These are phyloP conservation scores for Ilex asprella DNA, from an alignment of 257 asterid genomes.

Conservation along the genomic window DNA sequence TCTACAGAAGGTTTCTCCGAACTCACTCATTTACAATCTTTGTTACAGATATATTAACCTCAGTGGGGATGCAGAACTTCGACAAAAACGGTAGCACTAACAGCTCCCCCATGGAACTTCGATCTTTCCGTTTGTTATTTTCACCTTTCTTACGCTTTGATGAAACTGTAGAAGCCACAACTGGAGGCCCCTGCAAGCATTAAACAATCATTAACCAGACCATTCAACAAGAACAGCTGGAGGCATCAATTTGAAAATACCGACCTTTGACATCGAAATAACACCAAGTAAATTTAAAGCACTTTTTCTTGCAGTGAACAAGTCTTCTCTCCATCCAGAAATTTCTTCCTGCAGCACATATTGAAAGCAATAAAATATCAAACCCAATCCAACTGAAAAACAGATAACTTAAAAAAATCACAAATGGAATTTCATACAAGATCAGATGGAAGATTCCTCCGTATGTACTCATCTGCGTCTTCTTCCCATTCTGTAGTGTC, in stretches of 20 bases:
- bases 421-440: conserved; percentile 20
- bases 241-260: neutral
- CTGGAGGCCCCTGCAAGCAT: conserved; percentile 36
- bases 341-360: conserved; percentile 25
- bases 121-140: conserved; percentile 24
- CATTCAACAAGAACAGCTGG: conserved; percentile 8
- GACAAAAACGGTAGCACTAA: conserved; percentile 40
- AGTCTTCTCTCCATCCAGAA: conserved; percentile 38
- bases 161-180: conserved; percentile 17
- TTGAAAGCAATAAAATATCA: neutral
- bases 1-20: neutral
- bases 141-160: conserved; percentile 48
- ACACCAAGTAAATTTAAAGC: conserved; percentile 39
- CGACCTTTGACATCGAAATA: conserved; percentile 32
- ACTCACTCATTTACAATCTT: conserved; percentile 32
- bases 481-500: conserved; percentile 41
- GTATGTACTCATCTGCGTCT: conserved; percentile 37
- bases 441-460: conserved; percentile 41
- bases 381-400: neutral
- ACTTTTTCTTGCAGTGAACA: conserved; percentile 44
- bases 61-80: conserved; percentile 28
- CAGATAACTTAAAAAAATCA: conserved; percentile 3
- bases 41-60: conserved; percentile 5
- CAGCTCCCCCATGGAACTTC: conserved; percentile 34
- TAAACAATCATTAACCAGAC: conserved; percentile 2